phyloP scores from a whole-genome alignment of 1,284 basidiomycete species.

The Cryptococcus neoformans region DNA sequence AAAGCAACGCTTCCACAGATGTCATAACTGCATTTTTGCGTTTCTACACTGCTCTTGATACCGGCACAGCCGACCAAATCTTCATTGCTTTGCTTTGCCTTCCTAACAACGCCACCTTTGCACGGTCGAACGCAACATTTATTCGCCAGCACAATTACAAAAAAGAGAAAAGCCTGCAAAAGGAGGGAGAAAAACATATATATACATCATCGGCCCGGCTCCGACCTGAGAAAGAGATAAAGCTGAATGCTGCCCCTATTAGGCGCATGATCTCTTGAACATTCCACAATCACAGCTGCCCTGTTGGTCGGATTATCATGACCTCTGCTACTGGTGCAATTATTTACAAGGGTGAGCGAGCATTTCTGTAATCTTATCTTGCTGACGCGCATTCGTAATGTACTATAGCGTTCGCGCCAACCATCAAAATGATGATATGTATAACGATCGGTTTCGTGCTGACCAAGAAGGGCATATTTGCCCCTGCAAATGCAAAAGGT shows the following conservation, averaged over 20 bases:
- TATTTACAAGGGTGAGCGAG: conserved; percentile 41
- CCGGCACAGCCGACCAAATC: too few relatives aligned
- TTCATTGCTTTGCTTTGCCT: too few relatives aligned
- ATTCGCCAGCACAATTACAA: too few relatives aligned
- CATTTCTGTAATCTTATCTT: neutral
- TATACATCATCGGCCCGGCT: too few relatives aligned
- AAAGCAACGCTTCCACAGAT: too few relatives aligned
- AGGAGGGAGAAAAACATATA: too few relatives aligned
- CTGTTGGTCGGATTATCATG: conserved; percentile 2
- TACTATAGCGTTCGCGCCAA: conserved; percentile 38
- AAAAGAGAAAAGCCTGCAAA: too few relatives aligned
- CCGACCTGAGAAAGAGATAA: too few relatives aligned
- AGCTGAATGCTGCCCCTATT: neutral
- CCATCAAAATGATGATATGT: conserved; percentile 41
- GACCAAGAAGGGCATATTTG: conserved; percentile 33
- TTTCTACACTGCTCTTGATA: too few relatives aligned
- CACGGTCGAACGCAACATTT: too few relatives aligned
- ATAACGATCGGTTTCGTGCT: conserved; percentile 37
- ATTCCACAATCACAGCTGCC: neutral
- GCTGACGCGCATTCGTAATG: neutral
- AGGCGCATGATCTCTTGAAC: neutral
- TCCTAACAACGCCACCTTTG: too few relatives aligned
- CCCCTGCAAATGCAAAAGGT: conserved; percentile 33
- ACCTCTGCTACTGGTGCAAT: conserved; percentile 28
- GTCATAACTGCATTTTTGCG: too few relatives aligned